Evolutionary conservation across 768 basidiomycete genomes (phyloP).

Genomic region (Clitopilus passeckerianus): DNA sequence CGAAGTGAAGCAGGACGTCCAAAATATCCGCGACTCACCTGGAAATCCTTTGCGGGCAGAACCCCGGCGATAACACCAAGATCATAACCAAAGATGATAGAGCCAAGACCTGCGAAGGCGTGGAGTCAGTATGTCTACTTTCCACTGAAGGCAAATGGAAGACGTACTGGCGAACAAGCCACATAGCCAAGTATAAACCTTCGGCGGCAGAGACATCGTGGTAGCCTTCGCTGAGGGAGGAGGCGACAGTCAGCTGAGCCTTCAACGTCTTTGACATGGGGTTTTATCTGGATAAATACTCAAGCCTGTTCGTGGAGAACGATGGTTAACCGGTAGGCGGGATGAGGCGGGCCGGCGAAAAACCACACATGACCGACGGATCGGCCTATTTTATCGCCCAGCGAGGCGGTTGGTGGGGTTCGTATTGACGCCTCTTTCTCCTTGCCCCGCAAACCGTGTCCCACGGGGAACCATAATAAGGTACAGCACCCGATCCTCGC

Average conservation of each 20-base stretch:
- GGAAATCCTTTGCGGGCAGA: slow-evolving; percentile 31
- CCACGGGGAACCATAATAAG: background rate
- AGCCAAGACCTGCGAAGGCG: slow-evolving; percentile 27
- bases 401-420: background rate
- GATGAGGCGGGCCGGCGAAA: background rate
- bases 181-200: slow-evolving; percentile 49
- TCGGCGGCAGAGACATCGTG: slow-evolving; percentile 33
- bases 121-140: background rate
- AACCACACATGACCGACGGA: background rate
- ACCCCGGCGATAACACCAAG: slow-evolving; percentile 47
- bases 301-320: background rate
- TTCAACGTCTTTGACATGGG: background rate
- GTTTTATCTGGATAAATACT: background rate
- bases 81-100: slow-evolving; percentile 46
- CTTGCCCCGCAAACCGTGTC: background rate
- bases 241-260: background rate
- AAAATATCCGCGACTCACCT: slow-evolving; percentile 11
- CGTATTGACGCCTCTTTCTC: background rate
- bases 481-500: background rate
- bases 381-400: background rate
- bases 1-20: too few species aligned
- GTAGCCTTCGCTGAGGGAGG: background rate
- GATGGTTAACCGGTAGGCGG: background rate
- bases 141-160: background rate
- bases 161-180: slow-evolving; percentile 44